Percentiles rank a stretch among this genome's conserved stretches.
Conservation (phyloP, 257 asterid genomes). For the Solanum medicagineum region DNA sequence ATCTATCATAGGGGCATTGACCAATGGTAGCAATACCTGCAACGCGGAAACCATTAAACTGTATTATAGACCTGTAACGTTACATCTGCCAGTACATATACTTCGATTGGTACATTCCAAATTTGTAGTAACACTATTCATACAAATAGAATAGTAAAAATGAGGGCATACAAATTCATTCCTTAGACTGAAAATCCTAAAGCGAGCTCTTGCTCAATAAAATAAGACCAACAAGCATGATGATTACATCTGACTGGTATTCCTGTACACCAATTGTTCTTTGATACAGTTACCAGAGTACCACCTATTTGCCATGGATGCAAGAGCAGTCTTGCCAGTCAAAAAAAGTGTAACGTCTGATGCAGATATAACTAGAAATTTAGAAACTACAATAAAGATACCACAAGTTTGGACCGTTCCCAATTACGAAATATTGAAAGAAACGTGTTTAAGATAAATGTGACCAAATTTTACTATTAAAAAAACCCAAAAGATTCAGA, state of each 20-base stretch:
- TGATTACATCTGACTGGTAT: neutral
- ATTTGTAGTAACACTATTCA: neutral
- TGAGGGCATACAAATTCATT: neutral
- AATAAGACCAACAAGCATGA: neutral
- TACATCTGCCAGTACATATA: neutral
- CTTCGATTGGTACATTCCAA: neutral
- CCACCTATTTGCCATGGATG: neutral
- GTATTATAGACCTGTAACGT: neutral
- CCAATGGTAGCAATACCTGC: slow-evolving; percentile 80
- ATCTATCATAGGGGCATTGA: slow-evolving; percentile 89
- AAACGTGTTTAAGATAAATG: neutral
- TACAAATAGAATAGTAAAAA: neutral
- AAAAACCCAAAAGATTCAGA: neutral
- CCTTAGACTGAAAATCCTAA: neutral
- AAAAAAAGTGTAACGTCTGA: too few species aligned
- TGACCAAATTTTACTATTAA: neutral
- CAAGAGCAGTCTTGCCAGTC: too few species aligned
- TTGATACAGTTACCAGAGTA: neutral
- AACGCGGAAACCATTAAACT: neutral
- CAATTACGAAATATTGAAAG: neutral
- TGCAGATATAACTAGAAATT: neutral
- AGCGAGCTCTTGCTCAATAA: neutral
- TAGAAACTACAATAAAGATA: neutral
- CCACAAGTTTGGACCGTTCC: neutral
- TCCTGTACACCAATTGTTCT: neutral